Evolutionary conservation across 2,329 filamentous ascomycete genomes (phyloP).

Genomic region (Sporothrix pallida): DNA sequence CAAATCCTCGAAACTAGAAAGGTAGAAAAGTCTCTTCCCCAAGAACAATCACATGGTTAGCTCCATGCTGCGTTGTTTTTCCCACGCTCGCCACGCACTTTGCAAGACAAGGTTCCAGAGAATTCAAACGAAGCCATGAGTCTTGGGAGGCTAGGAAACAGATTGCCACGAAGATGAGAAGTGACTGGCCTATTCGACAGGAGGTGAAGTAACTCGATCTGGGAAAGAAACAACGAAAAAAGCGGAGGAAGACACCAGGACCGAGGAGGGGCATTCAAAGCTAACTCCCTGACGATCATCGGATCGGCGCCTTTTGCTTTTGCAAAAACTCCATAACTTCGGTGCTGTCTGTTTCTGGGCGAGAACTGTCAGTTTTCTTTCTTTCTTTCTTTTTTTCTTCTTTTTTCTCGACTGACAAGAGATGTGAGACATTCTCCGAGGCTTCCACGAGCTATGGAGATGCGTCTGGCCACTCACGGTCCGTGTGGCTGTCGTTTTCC

Average conservation of each 20-base stretch:
- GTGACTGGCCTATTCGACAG: neutral
- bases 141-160: neutral
- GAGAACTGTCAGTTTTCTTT: too few species aligned
- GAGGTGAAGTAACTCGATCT: neutral
- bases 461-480: neutral
- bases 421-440: slow-evolving; percentile 4
- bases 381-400: too few species aligned
- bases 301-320: neutral
- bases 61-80: neutral
- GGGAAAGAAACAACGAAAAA: neutral
- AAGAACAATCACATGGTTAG: slow-evolving; percentile 4
- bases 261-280: neutral
- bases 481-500: slow-evolving; percentile 8
- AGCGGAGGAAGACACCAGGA: slow-evolving; percentile 1
- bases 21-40: neutral
- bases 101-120: slow-evolving; percentile 1
- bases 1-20: neutral
- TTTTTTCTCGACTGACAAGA: too few species aligned
- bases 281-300: slow-evolving; percentile 24
- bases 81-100: neutral
- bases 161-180: neutral
- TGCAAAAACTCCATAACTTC: slow-evolving; percentile 4
- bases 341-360: neutral
- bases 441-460: neutral
- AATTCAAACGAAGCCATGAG: neutral